Evolutionary conservation across 768 basidiomycete species (phyloP).

Genomic region (Lentinula edodes): DNA sequence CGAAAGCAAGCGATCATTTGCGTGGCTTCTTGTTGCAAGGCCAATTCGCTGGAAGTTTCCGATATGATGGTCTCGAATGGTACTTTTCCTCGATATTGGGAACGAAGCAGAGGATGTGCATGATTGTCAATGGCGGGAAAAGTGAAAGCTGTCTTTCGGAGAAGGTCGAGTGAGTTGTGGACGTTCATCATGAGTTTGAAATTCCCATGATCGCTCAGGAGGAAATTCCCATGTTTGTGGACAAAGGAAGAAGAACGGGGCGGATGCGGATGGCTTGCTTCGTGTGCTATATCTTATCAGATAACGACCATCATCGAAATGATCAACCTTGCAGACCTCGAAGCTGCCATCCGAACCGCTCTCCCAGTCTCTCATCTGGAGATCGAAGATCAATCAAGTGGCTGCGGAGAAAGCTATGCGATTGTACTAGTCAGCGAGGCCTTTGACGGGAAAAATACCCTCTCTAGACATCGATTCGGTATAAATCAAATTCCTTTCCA

Average conservation of each 20-base stretch:
- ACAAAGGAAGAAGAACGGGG: slow-evolving; percentile 4
- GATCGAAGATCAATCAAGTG: slow-evolving; percentile 72
- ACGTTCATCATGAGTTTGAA: slow-evolving; percentile 43
- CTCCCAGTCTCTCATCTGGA: slow-evolving; percentile 53
- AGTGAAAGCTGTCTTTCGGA: slow-evolving; percentile 8
- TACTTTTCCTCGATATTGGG: slow-evolving; percentile 35
- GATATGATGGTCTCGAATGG: slow-evolving; percentile 63
- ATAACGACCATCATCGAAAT: background rate
- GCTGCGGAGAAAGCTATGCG: slow-evolving; percentile 76
- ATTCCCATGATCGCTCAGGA: slow-evolving; percentile 74
- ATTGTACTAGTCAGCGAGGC: slow-evolving; percentile 74
- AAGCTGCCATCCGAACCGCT: slow-evolving; percentile 3
- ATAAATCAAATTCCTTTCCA: background rate
- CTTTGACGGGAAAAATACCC: slow-evolving; percentile 76
- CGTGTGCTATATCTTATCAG: slow-evolving; percentile 5
- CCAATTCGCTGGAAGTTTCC: slow-evolving; percentile 48
- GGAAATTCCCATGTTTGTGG: slow-evolving; percentile 21
- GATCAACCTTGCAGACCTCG: slow-evolving; percentile 1
- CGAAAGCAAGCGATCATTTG: slow-evolving; percentile 56
- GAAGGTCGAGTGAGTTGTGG: slow-evolving; percentile 1
- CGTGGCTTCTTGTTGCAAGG: slow-evolving; percentile 42
- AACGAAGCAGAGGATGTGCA: slow-evolving; percentile 63
- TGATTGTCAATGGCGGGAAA: slow-evolving; percentile 75
- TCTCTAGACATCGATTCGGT: slow-evolving; percentile 73
- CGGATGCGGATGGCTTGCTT: background rate